phyloP scores from a whole-genome alignment of 2,329 filamentous ascomycete genomes.

The Alternaria dauci region DNA sequence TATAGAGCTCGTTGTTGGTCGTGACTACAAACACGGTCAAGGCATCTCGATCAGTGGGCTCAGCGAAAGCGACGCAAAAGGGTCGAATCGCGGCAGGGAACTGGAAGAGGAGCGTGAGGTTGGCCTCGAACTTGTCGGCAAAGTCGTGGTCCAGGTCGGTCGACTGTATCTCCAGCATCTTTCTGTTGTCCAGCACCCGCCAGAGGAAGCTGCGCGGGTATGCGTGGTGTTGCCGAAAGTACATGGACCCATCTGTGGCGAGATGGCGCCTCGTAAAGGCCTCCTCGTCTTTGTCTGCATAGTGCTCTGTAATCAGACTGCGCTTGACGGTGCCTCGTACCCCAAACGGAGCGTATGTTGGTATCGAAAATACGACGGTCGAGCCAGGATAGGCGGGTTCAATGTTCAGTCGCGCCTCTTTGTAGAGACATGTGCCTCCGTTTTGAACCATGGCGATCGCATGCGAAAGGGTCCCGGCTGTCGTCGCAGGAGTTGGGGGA shows the following conservation, averaged over 20 bases:
- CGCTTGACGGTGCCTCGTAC: conserved; percentile 44
- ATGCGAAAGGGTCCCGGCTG: conserved; percentile 52
- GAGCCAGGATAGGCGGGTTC: conserved; percentile 75
- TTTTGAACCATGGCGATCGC: conserved; percentile 73
- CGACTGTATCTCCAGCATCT: conserved; percentile 80
- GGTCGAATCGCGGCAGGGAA: conserved; percentile 78
- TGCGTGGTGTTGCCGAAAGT: conserved; percentile 78
- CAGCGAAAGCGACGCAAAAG: conserved; percentile 82
- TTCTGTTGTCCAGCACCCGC: conserved; percentile 83
- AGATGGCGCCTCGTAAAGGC: conserved; percentile 76
- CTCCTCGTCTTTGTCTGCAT: conserved; percentile 69
- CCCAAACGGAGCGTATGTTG: conserved; percentile 45
- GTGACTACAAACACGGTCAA: conserved; percentile 83
- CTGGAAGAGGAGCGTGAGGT: conserved; percentile 77
- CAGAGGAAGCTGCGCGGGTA: conserved; percentile 89
- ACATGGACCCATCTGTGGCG: conserved; percentile 79
- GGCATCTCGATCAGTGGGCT: conserved; percentile 78
- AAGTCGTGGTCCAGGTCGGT: conserved; percentile 78
- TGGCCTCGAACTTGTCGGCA: conserved; percentile 70
- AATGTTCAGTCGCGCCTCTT: conserved; percentile 85
- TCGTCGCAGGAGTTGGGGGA: conserved; percentile 10
- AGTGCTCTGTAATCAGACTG: conserved; percentile 49
- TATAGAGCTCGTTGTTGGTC: conserved; percentile 79
- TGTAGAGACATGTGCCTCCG: conserved; percentile 75
- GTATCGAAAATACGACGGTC: conserved; percentile 69